Conservation (phyloP, 1,284 basidiomycete species). For the Ceratobasidium sp. region DNA sequence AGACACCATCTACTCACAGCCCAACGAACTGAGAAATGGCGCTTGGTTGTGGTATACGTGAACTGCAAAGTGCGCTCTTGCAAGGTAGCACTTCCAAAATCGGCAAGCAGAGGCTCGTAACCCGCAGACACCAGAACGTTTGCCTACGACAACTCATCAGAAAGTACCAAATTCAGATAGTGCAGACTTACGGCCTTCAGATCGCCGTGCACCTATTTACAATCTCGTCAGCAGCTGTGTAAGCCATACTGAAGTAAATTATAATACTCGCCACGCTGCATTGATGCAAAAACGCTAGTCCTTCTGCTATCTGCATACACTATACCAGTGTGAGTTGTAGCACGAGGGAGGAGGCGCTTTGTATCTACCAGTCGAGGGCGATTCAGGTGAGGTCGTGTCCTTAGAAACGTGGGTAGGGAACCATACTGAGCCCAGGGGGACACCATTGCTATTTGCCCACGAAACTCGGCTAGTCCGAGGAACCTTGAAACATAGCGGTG, state of each 20-base stretch:
- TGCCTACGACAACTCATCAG: neutral
- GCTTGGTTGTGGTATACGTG: neutral
- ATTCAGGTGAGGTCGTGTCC: neutral
- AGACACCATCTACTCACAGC: neutral
- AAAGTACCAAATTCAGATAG: neutral
- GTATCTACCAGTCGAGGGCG: neutral
- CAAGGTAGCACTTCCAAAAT: conserved; percentile 16
- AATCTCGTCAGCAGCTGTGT: neutral
- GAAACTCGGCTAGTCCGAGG: conserved; percentile 4
- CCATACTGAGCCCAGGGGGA: conserved; percentile 7
- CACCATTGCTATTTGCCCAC: conserved; percentile 5
- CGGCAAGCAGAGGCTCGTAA: neutral
- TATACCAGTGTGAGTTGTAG: neutral
- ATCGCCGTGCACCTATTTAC: conserved; percentile 12
- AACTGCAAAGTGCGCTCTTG: neutral
- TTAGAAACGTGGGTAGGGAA: neutral
- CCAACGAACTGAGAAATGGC: conserved; percentile 10
- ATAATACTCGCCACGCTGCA: neutral
- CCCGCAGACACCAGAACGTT: conserved; percentile 10
- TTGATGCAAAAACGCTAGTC: conserved; percentile 4
- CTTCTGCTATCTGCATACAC: no score
- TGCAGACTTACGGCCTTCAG: neutral
- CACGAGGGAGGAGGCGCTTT: neutral
- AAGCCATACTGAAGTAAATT: neutral
- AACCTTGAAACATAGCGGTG: conserved; percentile 9